Base-by-base conservation (phyloP, 768 basidiomycete genomes). In the Tubosaeta sp. region DNA sequence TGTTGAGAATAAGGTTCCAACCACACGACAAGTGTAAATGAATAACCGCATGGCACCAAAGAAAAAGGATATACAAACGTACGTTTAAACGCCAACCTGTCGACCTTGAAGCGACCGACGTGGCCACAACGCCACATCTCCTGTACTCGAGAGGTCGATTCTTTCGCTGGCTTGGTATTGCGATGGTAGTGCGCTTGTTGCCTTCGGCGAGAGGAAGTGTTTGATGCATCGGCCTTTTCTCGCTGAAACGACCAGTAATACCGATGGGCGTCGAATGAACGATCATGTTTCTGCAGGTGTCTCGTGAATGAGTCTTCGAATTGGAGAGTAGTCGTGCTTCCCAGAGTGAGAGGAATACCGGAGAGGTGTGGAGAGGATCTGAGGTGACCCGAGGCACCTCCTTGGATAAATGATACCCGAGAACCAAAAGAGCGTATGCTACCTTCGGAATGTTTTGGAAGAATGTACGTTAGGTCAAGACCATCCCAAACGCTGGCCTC, bases 51-150 rank as follows among this genome's bases (percentile, higher is more conserved):
- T 17, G 33, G 27, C 38, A 52, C 22, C 53, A 47, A 55, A 57
- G 34, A 63, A 72, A 33, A 78, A 3, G 10, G 6, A 47, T 29
- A 5, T 14, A 33, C 10, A 76, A 59, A 65, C 65, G 63, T 50
- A 74, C 61, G 61, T 50, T 65, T 72, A 46, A 74, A 61, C 25
- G 60, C 62, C 58, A 65, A 71, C 70, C 63, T 74, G 38, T 78
- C 76, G 7, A 89, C 83, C 64, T 75, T 84, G 67, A 83, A 88
- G 50, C 76, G 71, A 12, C 88, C 88, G 35, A 84, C 76, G 33
- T 79, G 70, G 10, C 76, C 76, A 59, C 83, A 86, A 45, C 73
- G 71, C 88, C 88, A 91, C 52, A 82, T 71, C 59, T 90, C 88
- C 52, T 82, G 79, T 25, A 62, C 46, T 22, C 65, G 58, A 3